Conservation (phyloP, 345 rosid species). For the Geranium rotundifolium region DNA sequence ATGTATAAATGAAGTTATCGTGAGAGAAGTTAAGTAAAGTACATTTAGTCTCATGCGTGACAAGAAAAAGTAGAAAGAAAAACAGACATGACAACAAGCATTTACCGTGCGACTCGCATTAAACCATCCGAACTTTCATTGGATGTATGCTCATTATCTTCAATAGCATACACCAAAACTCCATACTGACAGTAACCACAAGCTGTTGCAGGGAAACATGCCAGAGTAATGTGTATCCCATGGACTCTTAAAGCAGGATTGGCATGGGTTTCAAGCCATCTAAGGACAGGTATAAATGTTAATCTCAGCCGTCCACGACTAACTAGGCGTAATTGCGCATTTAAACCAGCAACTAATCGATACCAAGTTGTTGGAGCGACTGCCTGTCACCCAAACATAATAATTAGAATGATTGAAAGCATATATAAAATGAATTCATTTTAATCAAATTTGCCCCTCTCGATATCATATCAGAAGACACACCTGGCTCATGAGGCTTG, state of each 20-base stretch:
- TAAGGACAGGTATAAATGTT: slow-evolving; percentile 58
- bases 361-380: slow-evolving; percentile 89
- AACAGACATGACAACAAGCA: slow-evolving; percentile 11
- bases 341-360: slow-evolving; percentile 92
- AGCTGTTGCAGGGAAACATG: slow-evolving; percentile 77
- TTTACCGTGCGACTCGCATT: slow-evolving; percentile 42
- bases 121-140: slow-evolving; percentile 22
- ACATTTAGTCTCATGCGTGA: no score
- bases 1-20: no score
- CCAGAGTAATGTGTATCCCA: slow-evolving; percentile 64
- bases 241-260: slow-evolving; percentile 67
- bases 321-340: slow-evolving; percentile 90
- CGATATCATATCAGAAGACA: slow-evolving; percentile 2
- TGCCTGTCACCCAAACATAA: slow-evolving; percentile 30
- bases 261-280: slow-evolving; percentile 90
- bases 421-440: not conserved
- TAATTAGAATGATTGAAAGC: not conserved
- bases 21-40: no score
- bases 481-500: slow-evolving; percentile 92
- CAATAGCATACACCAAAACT: slow-evolving; percentile 48
- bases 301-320: slow-evolving; percentile 59
- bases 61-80: no score
- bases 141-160: slow-evolving; percentile 28
- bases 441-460: not conserved
- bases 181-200: slow-evolving; percentile 88